phyloP scores from a whole-genome alignment of 805 yeast genomes.

The Kodamaea fukazawae region DNA sequence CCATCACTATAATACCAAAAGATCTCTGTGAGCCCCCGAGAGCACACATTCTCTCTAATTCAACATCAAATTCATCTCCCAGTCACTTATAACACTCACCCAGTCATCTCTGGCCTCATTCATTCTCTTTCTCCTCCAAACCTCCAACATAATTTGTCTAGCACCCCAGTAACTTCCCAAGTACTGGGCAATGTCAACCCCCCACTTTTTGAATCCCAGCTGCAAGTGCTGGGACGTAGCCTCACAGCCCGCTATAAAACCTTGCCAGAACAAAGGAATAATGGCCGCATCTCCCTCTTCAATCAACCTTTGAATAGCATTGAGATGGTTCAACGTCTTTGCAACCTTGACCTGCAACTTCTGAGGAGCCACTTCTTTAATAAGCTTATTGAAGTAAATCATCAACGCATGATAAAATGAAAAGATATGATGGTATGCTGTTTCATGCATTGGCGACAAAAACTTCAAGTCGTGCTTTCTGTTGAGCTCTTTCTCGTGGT shows the following conservation, averaged over 20 bases:
- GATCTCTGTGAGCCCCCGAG: no score
- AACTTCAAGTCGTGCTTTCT: slow-evolving; percentile 27
- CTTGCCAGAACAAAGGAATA: slow-evolving; percentile 84
- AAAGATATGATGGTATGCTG: slow-evolving; percentile 74
- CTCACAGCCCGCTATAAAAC: slow-evolving; percentile 84
- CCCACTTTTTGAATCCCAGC: slow-evolving; percentile 70
- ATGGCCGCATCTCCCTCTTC: slow-evolving; percentile 55
- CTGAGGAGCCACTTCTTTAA: slow-evolving; percentile 52
- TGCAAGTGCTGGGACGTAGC: slow-evolving; percentile 59
- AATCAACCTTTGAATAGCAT: slow-evolving; percentile 57
- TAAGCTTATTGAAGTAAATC: slow-evolving; percentile 68
- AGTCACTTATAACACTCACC: slow-evolving; percentile 75
- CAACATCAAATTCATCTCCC: slow-evolving; percentile 84
- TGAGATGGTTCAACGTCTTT: slow-evolving; percentile 60
- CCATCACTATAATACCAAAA: no score
- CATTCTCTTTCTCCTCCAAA: slow-evolving; percentile 70
- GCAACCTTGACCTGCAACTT: slow-evolving; percentile 62
- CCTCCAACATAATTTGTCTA: slow-evolving; percentile 79
- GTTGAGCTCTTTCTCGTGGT: slow-evolving; percentile 12
- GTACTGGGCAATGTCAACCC: slow-evolving; percentile 53
- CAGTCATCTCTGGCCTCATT: slow-evolving; percentile 63
- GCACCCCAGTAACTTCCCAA: slow-evolving; percentile 84
- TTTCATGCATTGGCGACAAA: slow-evolving; percentile 59
- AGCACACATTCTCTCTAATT: slow-evolving; percentile 23
- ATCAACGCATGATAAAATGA: slow-evolving; percentile 72